Conservation (phyloP, 331 rosid species). For the Quercus lobata region DNA sequence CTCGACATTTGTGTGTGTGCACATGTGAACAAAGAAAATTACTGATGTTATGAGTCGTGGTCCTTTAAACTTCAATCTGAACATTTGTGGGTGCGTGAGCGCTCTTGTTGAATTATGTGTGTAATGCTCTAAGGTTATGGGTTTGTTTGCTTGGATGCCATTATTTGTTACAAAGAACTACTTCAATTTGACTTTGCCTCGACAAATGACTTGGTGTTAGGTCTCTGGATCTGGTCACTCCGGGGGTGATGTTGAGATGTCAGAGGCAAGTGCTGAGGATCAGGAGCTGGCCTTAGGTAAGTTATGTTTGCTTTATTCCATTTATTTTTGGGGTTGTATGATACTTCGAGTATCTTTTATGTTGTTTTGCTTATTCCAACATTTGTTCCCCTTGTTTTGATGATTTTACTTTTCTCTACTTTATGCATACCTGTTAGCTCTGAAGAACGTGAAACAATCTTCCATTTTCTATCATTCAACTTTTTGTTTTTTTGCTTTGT, state of each 20-base stretch:
- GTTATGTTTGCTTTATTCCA: background rate
- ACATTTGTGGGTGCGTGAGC: background rate
- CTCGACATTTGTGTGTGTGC: background rate
- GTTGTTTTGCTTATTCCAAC: background rate
- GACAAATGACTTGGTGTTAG: conserved; percentile 5
- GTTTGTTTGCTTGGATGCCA: background rate
- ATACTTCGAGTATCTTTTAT: background rate
- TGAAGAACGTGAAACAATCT: background rate
- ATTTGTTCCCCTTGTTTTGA: background rate
- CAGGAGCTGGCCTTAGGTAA: conserved; percentile 49
- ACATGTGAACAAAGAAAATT: background rate
- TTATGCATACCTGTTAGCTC: background rate
- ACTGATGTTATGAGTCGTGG: conserved; percentile 39
- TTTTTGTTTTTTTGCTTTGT: background rate
- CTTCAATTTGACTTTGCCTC: background rate
- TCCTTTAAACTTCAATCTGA: background rate
- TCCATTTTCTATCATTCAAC: background rate
- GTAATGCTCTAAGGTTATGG: background rate
- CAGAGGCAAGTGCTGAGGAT: conserved; percentile 38
- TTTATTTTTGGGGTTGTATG: background rate
- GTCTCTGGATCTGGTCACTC: conserved; percentile 32
- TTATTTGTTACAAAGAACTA: background rate
- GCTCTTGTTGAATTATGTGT: background rate
- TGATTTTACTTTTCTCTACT: background rate
- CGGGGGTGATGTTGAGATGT: conserved; percentile 44